A percentile compares a stretch with the other conserved stretches of the same genome.
Evolutionary conservation across 495 filamentous ascomycete genomes (phyloP).

Genomic region (Podospora bellae-mahoneyi): DNA sequence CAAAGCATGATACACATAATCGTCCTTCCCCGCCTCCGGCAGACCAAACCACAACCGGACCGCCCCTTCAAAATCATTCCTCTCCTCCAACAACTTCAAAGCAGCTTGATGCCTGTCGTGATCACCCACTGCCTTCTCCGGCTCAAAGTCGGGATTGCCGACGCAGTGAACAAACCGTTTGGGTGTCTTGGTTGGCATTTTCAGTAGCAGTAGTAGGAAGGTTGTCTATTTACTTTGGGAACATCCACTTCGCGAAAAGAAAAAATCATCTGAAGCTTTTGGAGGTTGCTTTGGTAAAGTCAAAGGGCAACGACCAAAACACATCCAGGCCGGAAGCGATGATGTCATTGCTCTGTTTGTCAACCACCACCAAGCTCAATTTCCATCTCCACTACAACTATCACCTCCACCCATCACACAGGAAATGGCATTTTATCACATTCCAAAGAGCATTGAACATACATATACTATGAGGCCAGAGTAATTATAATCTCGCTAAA

Average conservation of each 20-base stretch:
- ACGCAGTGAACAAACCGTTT: conserved; percentile 12
- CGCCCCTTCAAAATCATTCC: conserved; percentile 47
- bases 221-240: neutral
- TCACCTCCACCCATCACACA: neutral
- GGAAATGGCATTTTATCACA: neutral
- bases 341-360: neutral
- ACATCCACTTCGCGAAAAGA: neutral
- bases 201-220: neutral
- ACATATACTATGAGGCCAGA: too few species aligned
- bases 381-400: neutral
- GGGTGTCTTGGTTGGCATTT: neutral
- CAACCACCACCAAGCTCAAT: neutral
- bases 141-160: conserved; percentile 19
- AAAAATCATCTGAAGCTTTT: neutral
- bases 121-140: conserved; percentile 16
- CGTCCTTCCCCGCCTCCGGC: conserved; percentile 36
- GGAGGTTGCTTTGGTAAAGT: neutral
- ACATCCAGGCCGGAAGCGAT: neutral
- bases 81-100: conserved; percentile 30
- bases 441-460: too few species aligned
- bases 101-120: conserved; percentile 17
- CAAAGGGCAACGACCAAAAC: neutral
- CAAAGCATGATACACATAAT: conserved; percentile 58
- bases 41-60: conserved; percentile 53
- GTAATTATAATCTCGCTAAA: neutral